Percentiles rank a stretch among this genome's conserved stretches.
phyloP scores from a whole-genome alignment of 1,139 yeast species.

The Dujonia santamariae region DNA sequence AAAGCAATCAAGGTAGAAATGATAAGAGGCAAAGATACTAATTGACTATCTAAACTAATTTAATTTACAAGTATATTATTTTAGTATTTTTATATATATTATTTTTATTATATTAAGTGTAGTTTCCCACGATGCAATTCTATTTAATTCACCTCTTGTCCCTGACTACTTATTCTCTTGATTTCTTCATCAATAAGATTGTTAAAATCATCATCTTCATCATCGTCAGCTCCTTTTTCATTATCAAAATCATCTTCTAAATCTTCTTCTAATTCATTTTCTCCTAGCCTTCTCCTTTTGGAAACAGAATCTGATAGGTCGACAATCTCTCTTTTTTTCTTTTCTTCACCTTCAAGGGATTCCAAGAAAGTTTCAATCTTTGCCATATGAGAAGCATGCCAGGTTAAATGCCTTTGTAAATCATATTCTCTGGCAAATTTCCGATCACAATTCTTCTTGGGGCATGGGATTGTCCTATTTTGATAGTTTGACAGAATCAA shows the following conservation, averaged over 20 bases:
- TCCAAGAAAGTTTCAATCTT: conserved; percentile 32
- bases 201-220: conserved; percentile 21
- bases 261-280: not conserved
- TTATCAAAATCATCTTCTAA: conserved; percentile 4
- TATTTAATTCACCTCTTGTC: conserved; percentile 1
- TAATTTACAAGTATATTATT: not conserved
- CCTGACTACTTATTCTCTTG: conserved; percentile 8
- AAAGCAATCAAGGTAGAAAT: conserved; percentile 21
- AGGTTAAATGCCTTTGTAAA: conserved; percentile 48
- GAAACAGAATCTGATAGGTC: conserved; percentile 4
- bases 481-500: conserved; percentile 35
- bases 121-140: no score
- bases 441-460: conserved; percentile 45
- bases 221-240: conserved; percentile 7
- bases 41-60: conserved; percentile 1
- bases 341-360: conserved; percentile 18
- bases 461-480: conserved; percentile 38
- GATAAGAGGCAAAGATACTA: conserved; percentile 33
- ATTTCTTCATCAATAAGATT: conserved; percentile 31
- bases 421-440: conserved; percentile 47
- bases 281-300: not conserved
- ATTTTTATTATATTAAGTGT: no score
- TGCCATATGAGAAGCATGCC: conserved; percentile 47
- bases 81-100: no score
- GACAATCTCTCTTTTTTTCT: conserved; percentile 5